Base-by-base conservation (phyloP, 2,329 filamentous ascomycete species). In the Exophiala xenobiotica region DNA sequence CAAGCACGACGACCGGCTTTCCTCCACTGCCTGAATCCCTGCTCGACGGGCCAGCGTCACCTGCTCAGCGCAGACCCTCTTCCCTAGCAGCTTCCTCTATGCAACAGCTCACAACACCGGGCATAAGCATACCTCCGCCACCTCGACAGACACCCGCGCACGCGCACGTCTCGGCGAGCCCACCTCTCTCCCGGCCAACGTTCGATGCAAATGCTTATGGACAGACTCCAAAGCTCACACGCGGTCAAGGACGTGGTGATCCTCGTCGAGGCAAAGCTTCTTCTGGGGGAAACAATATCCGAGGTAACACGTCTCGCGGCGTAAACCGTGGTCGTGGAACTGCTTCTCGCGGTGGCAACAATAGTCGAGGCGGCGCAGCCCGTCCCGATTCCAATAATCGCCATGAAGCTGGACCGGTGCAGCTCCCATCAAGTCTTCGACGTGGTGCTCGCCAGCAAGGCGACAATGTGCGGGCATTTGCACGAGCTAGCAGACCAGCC, bases 151-250 rank as follows among this genome's bases (percentile, higher is more conserved):
- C 24, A 9, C 4, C 8, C 27, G 20, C 4, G 18, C 16, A 22
- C 7, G 22, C 11, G n/a, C n/a, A n/a, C 14, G 6, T 18, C 18
- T 16, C 45, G 11, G 31, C 18, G 3, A 24, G 23, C 9, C n/a
- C 19, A 9, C 14, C 16, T 37, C 22, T 35, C 8, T 6, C 29
- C 16, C 18, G 46, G 20, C 45, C 40, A 26, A 14, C 24, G 11
- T 53, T 56, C 38, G 37, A 53, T 37, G 18, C 40, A 12, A 49
- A 38, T 31, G 41, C 41, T 12, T 47, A 50, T 16, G 26, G 45
- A 35, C 31, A 35, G 6, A 26, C 49, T 12, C n/a, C 20, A 7
- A 49, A 31, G 19, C 39, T 33, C 12, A 12, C 19, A n/a, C 27
- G 45, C 4, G 45, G 39, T 3, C 45, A 49, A 18, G 40, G 12